These are phyloP conservation scores for Nephelium lappaceum DNA, from an alignment of 345 rosid genomes.

Conservation along the genomic window DNA sequence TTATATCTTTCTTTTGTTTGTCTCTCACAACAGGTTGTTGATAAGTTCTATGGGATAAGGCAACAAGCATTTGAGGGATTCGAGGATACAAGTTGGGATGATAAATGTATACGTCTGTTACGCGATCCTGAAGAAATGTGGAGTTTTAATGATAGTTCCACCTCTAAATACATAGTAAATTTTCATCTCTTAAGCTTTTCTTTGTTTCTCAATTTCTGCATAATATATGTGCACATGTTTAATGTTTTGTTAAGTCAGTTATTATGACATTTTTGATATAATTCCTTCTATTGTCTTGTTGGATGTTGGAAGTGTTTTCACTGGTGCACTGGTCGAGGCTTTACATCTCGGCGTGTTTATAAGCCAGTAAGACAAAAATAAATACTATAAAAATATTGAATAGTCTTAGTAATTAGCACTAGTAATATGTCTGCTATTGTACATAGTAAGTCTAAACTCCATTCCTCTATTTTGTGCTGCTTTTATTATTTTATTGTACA, in stretches of 20 bases:
- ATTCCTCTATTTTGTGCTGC: background rate
- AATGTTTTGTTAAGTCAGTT: background rate
- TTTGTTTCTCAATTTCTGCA: slow-evolving; percentile 5
- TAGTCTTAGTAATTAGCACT: background rate
- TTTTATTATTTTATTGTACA: background rate
- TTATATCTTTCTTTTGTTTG: background rate
- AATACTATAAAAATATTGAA: background rate
- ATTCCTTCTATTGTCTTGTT: background rate
- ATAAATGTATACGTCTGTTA: slow-evolving; percentile 70
- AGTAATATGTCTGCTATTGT: background rate
- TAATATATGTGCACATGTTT: background rate
- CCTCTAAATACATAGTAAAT: slow-evolving; percentile 81
- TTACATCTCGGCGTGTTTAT: background rate
- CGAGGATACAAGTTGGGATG: slow-evolving; percentile 57
- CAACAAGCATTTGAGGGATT: slow-evolving; percentile 47
- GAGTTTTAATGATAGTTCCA: slow-evolving; percentile 83
- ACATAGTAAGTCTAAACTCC: background rate
- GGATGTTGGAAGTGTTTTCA: background rate
- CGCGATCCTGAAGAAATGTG: slow-evolving; percentile 72
- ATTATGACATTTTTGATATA: background rate
- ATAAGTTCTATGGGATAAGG: slow-evolving; percentile 74
- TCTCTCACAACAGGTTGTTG: slow-evolving; percentile 55
- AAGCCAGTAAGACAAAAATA: background rate
- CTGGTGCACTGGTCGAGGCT: background rate
- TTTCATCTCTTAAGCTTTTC: slow-evolving; percentile 14